Evolutionary conservation across 768 basidiomycete species (phyloP), one percentile per base, ranked within the genome.

Genomic region (Collybiopsis luxurians): DNA sequence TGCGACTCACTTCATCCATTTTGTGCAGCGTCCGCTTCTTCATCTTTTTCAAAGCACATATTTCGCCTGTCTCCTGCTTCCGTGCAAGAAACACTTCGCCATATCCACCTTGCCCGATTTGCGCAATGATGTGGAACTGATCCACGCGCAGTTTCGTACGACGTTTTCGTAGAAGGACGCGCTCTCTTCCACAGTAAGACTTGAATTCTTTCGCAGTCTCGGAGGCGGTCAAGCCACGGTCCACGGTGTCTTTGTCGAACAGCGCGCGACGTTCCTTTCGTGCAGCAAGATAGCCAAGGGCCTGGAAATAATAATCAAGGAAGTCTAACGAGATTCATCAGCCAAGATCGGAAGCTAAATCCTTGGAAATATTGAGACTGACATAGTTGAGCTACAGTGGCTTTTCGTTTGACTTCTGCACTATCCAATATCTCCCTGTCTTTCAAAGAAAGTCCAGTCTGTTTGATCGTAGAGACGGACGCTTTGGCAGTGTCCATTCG

Each of bases 21-120:
- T 99, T 99, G 67, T 88, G 89, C 42, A 99, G 66, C 0, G 95
- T 98, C 23, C 88, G 82, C 72, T 99, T 99, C 64, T 79, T 82
- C 97, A 99, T 96, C 76, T 92, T 96, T 80, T 99, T 98, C 54
- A 98, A 74, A 6, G 97, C 97, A 61, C 96, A 98, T 10, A 99
- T 91, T 68, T 98, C 93, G 26, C 94, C 92, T 1, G 95, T 91
- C 64, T 99, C 97, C 63, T 88, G 89, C 69, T 98, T 97, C 40
- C 96, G 78, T 10, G 97, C 97, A 51, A 99, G 79, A 67, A 90
- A 99, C 24, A 99, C 97, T 61, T 98, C 96, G 4, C 97, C 97
- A 71, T 98, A 99, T 2, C 97, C 97, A 12, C 97, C 97, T 74
- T 99, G 97, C 1, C 97, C 97, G 47, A 99, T 94, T 71, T 99